A percentile compares a stretch with the other conserved stretches of the same genome.
Evolutionary conservation across 2,329 filamentous ascomycete genomes (phyloP).

Genomic region (Exophiala sp.): DNA sequence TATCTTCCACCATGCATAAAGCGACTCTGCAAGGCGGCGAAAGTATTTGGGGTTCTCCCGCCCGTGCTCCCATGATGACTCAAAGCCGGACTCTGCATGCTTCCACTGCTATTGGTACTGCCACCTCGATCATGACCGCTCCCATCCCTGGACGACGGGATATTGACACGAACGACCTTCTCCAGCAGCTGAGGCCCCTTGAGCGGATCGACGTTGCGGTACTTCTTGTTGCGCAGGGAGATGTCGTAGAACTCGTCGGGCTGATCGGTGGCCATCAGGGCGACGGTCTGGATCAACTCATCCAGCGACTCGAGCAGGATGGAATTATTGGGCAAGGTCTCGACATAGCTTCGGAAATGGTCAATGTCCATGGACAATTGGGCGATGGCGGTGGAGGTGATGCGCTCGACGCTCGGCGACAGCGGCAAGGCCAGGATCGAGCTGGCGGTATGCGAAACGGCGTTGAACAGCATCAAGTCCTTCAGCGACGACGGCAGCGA

Average conservation of each 20-base stretch:
- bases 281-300: constrained; percentile 86
- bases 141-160: constrained; percentile 2
- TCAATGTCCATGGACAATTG: constrained; percentile 76
- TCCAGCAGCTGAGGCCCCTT: constrained; percentile 86
- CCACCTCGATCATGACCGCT: constrained; percentile 3
- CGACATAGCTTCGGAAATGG: constrained; percentile 80
- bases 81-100: constrained; percentile 38
- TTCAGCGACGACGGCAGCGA: constrained; percentile 95
- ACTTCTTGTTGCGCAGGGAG: constrained; percentile 82
- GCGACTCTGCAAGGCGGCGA: constrained; percentile 26
- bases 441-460: constrained; percentile 80
- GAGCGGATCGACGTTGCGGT: constrained; percentile 82
- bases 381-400: constrained; percentile 78
- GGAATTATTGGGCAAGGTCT: constrained; percentile 70
- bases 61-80: constrained; percentile 34
- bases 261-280: constrained; percentile 79
- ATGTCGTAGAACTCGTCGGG: constrained; percentile 97
- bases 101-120: constrained; percentile 8
- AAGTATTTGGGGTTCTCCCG: constrained; percentile 18
- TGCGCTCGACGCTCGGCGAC: constrained; percentile 70
- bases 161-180: constrained; percentile 50
- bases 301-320: constrained; percentile 85
- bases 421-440: constrained; percentile 71
- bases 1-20: constrained; percentile 25
- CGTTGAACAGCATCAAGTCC: constrained; percentile 95